Percentiles rank a stretch among this genome's conserved stretches.
These are phyloP conservation scores for Podaxis sp. DNA, from an alignment of 768 basidiomycete genomes.

Conservation along the genomic window DNA sequence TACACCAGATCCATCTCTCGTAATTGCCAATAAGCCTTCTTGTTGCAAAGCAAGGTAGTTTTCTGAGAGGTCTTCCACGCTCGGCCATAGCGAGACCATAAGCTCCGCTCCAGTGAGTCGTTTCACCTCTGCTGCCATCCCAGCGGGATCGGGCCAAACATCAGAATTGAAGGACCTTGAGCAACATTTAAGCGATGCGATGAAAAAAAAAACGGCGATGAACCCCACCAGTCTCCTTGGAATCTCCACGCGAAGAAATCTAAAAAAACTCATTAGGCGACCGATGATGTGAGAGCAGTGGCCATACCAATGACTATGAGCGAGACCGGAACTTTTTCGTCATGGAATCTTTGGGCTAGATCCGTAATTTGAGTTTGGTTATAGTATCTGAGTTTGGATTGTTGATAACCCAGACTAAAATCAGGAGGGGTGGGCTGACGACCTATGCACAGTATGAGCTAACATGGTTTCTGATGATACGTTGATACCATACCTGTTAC, in stretches of 20 bases:
- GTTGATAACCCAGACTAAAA: constrained; percentile 35
- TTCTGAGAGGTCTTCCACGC: constrained; percentile 35
- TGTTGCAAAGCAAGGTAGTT: constrained; percentile 33
- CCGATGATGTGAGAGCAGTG: neutral
- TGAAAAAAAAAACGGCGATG: neutral
- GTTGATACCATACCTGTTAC: constrained; percentile 28
- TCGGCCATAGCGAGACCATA: constrained; percentile 40
- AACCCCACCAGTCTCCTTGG: constrained; percentile 34
- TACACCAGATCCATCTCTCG: constrained; percentile 35
- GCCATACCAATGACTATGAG: constrained; percentile 33
- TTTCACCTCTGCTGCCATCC: constrained; percentile 34
- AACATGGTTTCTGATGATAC: neutral
- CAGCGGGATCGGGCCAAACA: constrained; percentile 34
- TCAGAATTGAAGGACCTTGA: constrained; percentile 34
- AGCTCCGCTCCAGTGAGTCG: constrained; percentile 35
- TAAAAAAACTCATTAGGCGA: neutral
- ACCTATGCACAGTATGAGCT: constrained; percentile 18
- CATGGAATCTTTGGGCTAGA: constrained; percentile 35
- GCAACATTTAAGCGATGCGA: neutral
- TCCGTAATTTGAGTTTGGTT: constrained; percentile 34
- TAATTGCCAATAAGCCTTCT: constrained; percentile 32
- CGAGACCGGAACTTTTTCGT: constrained; percentile 35
- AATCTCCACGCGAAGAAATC: constrained; percentile 39
- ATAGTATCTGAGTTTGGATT: constrained; percentile 37
- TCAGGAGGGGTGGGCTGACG: constrained; percentile 37